Conservation (phyloP, 2,329 filamentous ascomycete species). For the Annulohypoxylon truncatum region DNA sequence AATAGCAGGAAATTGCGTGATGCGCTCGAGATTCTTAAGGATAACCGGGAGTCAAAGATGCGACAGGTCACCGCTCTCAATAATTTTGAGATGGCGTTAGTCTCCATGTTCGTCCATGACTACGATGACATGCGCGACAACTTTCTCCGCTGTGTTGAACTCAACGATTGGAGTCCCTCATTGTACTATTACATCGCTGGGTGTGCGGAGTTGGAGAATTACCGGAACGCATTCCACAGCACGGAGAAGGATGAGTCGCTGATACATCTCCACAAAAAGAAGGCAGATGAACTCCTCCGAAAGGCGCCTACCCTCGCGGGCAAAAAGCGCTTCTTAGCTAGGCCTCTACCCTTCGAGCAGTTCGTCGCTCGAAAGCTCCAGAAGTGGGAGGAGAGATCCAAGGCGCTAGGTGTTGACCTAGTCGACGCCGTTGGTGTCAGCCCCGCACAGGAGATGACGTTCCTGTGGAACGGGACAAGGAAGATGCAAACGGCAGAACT, state of each 20-base stretch:
- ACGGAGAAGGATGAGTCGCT: constrained; percentile 53
- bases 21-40: constrained; percentile 73
- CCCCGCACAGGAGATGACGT: constrained; percentile 90
- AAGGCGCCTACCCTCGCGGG: constrained; percentile 80
- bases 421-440: constrained; percentile 84
- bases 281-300: constrained; percentile 76
- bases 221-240: constrained; percentile 69
- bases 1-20: constrained; percentile 73
- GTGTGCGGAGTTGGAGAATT: constrained; percentile 81
- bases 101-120: constrained; percentile 81
- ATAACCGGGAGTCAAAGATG: constrained; percentile 74
- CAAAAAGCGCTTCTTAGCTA: constrained; percentile 89
- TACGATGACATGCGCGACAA: constrained; percentile 79
- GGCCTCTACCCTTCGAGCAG: constrained; percentile 88
- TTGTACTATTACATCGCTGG: constrained; percentile 92
- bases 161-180: constrained; percentile 92
- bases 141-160: constrained; percentile 79
- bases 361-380: constrained; percentile 85
- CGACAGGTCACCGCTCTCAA: constrained; percentile 89
- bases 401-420: constrained; percentile 73
- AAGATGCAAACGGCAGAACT: constrained; percentile 78
- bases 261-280: constrained; percentile 67
- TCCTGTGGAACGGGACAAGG: constrained; percentile 91
- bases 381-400: constrained; percentile 87
- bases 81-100: constrained; percentile 84